A percentile compares a stretch with the other conserved stretches of the same genome.
These are phyloP conservation scores for Alnus rubra DNA, from an alignment of 306 rosid species.

Conservation along the genomic window DNA sequence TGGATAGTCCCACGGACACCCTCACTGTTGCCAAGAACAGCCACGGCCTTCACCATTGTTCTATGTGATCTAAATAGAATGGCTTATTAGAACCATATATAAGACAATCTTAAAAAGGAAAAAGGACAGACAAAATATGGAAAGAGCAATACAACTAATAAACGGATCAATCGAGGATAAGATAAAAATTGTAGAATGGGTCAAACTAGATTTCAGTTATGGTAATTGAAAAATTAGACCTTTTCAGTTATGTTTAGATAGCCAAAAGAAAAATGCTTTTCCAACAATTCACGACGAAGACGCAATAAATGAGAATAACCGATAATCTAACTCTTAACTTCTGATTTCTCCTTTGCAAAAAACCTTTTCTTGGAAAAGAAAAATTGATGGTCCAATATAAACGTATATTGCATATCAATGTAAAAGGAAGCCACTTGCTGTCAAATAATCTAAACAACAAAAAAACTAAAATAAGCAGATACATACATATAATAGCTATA, in stretches of 20 bases:
- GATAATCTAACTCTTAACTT: not conserved
- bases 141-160: not conserved
- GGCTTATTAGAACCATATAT: conserved; percentile 28
- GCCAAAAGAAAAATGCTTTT: not conserved
- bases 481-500: not conserved
- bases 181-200: not conserved
- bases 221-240: not conserved
- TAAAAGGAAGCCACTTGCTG: not conserved
- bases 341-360: not conserved
- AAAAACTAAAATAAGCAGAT: not conserved
- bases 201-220: not conserved
- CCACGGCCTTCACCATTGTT: not conserved
- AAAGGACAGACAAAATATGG: not conserved
- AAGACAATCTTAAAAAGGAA: not conserved
- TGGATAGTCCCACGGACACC: not conserved
- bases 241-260: not conserved
- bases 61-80: not conserved
- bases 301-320: not conserved
- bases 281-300: not conserved
- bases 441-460: not conserved
- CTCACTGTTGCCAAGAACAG: not conserved
- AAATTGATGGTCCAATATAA: not conserved
- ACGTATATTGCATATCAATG: not conserved
- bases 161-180: not conserved
- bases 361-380: not conserved